These are phyloP conservation scores for Pistacia integerrima DNA, from an alignment of 345 rosid genomes.

Conservation along the genomic window DNA sequence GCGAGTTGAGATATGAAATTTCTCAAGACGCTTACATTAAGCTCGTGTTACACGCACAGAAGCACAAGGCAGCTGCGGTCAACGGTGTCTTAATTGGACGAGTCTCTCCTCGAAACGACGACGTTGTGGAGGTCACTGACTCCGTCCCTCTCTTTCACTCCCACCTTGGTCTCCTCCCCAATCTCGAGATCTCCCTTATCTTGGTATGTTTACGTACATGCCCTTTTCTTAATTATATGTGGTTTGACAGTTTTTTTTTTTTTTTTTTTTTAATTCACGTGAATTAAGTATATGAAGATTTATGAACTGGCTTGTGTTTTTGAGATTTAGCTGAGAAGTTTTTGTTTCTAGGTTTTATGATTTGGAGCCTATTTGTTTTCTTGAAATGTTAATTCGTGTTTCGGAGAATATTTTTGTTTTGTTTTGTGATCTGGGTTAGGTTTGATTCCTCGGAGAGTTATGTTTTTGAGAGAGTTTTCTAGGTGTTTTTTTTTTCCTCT, in stretches of 20 bases:
- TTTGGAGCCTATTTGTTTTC: too few relatives aligned
- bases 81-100: conserved; percentile 84
- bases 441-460: too few relatives aligned
- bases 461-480: not conserved
- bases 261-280: not conserved
- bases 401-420: too few relatives aligned
- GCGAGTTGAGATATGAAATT: conserved; percentile 70
- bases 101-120: conserved; percentile 44
- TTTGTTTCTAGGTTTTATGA: not conserved
- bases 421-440: too few relatives aligned
- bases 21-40: conserved; percentile 88
- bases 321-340: not conserved
- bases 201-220: conserved; percentile 40
- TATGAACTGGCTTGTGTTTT: not conserved
- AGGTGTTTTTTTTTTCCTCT: not conserved
- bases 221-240: not conserved
- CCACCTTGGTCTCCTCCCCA: conserved; percentile 83
- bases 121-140: conserved; percentile 69
- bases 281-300: not conserved
- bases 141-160: conserved; percentile 94
- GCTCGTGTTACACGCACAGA: conserved; percentile 79
- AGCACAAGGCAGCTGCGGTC: conserved; percentile 80
- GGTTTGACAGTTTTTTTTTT: too few relatives aligned
- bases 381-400: too few relatives aligned
- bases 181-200: conserved; percentile 93